phyloP scores from a whole-genome alignment of 2,329 filamentous ascomycete species.

The Colletotrichum cereale region DNA sequence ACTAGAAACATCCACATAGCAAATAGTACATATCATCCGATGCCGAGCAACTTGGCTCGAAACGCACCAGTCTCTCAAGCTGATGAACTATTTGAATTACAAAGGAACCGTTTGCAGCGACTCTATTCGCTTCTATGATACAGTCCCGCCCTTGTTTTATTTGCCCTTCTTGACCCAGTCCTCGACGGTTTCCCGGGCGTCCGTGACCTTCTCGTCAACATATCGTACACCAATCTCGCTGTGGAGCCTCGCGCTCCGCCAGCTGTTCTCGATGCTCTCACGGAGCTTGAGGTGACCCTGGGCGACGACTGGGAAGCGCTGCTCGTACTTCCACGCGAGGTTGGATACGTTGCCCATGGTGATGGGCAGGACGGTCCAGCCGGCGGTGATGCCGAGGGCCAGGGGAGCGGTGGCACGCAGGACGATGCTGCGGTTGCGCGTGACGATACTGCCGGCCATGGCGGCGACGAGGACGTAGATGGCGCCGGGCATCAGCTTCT shows the following conservation, averaged over 20 bases:
- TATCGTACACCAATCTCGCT: slow-evolving; percentile 76
- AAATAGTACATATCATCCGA: neutral
- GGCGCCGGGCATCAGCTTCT: slow-evolving; percentile 88
- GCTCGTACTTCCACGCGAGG: slow-evolving; percentile 92
- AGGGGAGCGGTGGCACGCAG: slow-evolving; percentile 83
- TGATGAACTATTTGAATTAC: slow-evolving; percentile 36
- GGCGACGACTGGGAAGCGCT: slow-evolving; percentile 85
- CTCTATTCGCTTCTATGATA: slow-evolving; percentile 42
- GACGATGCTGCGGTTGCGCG: slow-evolving; percentile 87
- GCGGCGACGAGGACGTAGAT: slow-evolving; percentile 94
- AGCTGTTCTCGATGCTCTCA: slow-evolving; percentile 76
- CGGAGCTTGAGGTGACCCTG: slow-evolving; percentile 82
- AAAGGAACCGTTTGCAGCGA: slow-evolving; percentile 40
- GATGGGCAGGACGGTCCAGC: slow-evolving; percentile 86
- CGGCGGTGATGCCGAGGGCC: slow-evolving; percentile 83
- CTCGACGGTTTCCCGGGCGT: slow-evolving; percentile 82
- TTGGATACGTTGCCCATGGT: slow-evolving; percentile 92
- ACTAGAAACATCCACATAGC: slow-evolving; percentile 14
- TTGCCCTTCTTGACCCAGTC: slow-evolving; percentile 93
- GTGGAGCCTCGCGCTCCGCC: slow-evolving; percentile 81
- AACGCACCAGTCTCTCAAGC: slow-evolving; percentile 1
- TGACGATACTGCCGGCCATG: slow-evolving; percentile 94
- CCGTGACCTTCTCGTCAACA: slow-evolving; percentile 84
- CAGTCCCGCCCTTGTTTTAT: slow-evolving; percentile 57
- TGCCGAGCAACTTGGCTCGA: neutral